Percentiles rank a stretch among this genome's conserved stretches.
These are phyloP conservation scores for Picea mariana DNA, from an alignment of 83 land plant species.

Conservation along the genomic window DNA sequence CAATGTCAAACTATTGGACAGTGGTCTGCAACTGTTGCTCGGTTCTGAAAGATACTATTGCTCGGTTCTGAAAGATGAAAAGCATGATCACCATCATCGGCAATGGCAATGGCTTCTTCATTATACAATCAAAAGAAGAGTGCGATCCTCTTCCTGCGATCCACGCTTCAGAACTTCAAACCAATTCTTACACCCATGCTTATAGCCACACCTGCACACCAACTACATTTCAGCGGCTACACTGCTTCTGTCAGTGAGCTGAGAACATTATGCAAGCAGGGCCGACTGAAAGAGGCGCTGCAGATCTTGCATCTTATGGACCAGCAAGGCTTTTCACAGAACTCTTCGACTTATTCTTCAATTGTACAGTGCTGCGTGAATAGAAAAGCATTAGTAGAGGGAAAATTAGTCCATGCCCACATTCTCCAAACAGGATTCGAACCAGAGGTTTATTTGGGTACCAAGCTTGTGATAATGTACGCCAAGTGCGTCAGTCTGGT, in stretches of 20 bases:
- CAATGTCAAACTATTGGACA: too few species aligned
- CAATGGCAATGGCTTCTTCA: too few species aligned
- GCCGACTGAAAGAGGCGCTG: not conserved
- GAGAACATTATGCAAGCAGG: constrained; percentile 9
- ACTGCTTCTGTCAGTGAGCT: not conserved
- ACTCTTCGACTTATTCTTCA: not conserved
- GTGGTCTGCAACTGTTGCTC: too few species aligned
- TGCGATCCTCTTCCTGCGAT: too few species aligned
- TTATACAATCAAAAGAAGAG: too few species aligned
- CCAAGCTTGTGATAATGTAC: constrained; percentile 13
- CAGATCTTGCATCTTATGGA: not conserved
- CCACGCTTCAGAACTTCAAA: too few species aligned
- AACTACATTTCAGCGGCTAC: too few species aligned
- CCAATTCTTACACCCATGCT: too few species aligned
- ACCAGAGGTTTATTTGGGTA: constrained; percentile 6
- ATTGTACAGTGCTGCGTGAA: constrained; percentile 9
- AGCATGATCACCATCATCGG: too few species aligned
- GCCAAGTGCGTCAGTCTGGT: constrained; percentile 14
- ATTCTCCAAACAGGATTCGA: not conserved
- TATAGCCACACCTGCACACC: too few species aligned
- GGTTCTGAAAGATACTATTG: too few species aligned
- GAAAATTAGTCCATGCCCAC: constrained; percentile 6
- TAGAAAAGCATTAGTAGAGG: not conserved
- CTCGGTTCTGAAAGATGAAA: too few species aligned
- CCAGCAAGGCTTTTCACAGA: not conserved